Base-by-base conservation (phyloP, 345 rosid species). In the Carallia brachiata region DNA sequence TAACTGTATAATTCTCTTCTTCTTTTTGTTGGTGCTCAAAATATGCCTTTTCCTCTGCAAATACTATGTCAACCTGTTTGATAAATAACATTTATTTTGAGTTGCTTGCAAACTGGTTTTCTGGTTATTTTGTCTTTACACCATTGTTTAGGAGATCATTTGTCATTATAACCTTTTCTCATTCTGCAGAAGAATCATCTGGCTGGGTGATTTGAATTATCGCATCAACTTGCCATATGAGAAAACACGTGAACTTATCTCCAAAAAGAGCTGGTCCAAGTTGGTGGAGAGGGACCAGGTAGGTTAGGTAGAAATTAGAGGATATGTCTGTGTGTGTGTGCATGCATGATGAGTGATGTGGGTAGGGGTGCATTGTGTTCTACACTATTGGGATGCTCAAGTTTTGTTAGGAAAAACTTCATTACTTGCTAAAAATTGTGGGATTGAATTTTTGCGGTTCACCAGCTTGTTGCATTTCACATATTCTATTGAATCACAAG, bases 161-260 rank as follows among this genome's bases (percentile, higher is more conserved):
- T 53, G 71, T 53, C 13, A 15, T 57, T 54, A 27, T n/a, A 32
- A 44, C 32, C 12, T 50, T 40, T 28, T 18, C 18, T 12, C 0
- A 52, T 65, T 70, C 62, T 82, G 83, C 92, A 95, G 99, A 60
- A 80, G 83, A 82, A 81, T 95, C 59, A 82, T 95, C 44, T 95
- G 97, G 99, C 75, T 94, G 63, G 99, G 99, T 27, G 99, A 94
- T 81, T 82, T 94, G 72, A 94, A 94, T 77, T 94, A 91, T 73
- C 87, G 99, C 17, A 84, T 94, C 74, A 91, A 86, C 77, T 65
- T 86, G 80, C 78, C 95, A 1, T 90, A 92, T 67, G 91, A 91
- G 65, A 82, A 81, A 80, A 80, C 86, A 36, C 79, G 77, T 63
- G 92, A 89, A 57, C 79, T 89, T 54, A 86, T 94, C 60, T 80